Percentiles rank a stretch among this genome's conserved stretches.
Conservation (phyloP, 192 early-diverging fungal species). For the Pilobolus umbonatus region DNA sequence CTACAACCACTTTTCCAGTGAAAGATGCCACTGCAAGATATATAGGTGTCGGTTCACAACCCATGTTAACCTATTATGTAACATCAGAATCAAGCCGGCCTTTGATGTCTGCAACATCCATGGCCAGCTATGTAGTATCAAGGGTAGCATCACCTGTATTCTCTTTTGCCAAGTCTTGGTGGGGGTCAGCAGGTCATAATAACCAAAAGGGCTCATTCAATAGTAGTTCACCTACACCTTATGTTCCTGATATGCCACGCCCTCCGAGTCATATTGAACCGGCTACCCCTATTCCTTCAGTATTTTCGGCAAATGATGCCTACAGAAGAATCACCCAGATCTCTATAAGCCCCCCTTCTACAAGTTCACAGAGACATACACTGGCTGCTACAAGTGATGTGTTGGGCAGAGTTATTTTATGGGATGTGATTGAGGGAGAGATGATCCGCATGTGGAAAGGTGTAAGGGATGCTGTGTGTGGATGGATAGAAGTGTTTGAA, state of each 20-base stretch:
- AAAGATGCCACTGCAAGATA: slow-evolving; percentile 39
- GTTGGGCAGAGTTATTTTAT: slow-evolving; percentile 62
- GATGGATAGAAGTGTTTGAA: slow-evolving; percentile 57
- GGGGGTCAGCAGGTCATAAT: slow-evolving; percentile 33
- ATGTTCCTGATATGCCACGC: slow-evolving; percentile 27
- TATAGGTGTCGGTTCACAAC: slow-evolving; percentile 51
- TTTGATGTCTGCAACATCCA: slow-evolving; percentile 44
- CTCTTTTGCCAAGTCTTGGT: slow-evolving; percentile 67
- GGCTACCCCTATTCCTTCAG: slow-evolving; percentile 45
- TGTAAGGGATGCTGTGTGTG: slow-evolving; percentile 61
- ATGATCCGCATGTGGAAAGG: slow-evolving; percentile 73
- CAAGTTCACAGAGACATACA: slow-evolving; percentile 33
- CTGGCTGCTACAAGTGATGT: slow-evolving; percentile 61
- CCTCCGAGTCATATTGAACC: slow-evolving; percentile 49
- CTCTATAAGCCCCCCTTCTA: slow-evolving; percentile 41
- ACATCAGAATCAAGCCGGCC: slow-evolving; percentile 45
- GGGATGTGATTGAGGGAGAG: slow-evolving; percentile 59
- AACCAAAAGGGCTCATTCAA: neutral
- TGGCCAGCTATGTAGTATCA: slow-evolving; percentile 46
- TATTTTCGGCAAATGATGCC: slow-evolving; percentile 48
- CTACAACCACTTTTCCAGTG: slow-evolving; percentile 1
- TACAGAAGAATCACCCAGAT: slow-evolving; percentile 51
- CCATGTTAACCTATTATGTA: slow-evolving; percentile 52
- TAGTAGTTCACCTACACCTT: slow-evolving; percentile 17
- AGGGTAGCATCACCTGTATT: slow-evolving; percentile 55